Evolutionary conservation across 1,284 basidiomycete species (phyloP).

Genomic region (Puccinia triticina): DNA sequence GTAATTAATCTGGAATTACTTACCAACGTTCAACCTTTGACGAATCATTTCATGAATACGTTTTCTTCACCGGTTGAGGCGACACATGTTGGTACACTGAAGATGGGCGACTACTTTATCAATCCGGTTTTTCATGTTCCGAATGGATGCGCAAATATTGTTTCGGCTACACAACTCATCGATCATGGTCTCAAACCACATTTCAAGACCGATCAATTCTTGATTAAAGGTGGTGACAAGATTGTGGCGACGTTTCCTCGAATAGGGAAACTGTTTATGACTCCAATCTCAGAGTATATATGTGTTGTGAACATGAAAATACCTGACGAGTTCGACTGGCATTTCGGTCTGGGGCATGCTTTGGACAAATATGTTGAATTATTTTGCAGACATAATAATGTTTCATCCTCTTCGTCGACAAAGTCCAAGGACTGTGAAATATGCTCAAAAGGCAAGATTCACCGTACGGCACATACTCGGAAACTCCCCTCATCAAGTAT

Average conservation of each 20-base stretch:
- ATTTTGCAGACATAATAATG: not conserved
- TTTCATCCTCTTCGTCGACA: not conserved
- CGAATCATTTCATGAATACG: not conserved
- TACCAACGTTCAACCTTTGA: not conserved
- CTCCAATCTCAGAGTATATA: not conserved
- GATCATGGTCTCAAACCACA: not conserved
- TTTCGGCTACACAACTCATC: slow-evolving; percentile 2
- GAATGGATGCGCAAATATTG: slow-evolving; percentile 5
- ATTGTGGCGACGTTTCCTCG: not conserved
- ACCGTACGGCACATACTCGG: not conserved
- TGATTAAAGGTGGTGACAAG: not conserved
- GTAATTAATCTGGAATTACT: not conserved
- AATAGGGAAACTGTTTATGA: not conserved
- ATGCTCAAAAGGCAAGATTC: not conserved
- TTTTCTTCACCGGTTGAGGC: slow-evolving; percentile 5
- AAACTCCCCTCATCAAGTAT: not conserved
- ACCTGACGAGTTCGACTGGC: too few species aligned
- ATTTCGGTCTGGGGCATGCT: slow-evolving; percentile 22
- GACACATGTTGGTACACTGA: slow-evolving; percentile 12
- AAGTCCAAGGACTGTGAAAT: not conserved
- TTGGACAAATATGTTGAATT: not conserved
- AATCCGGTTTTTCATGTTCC: slow-evolving; percentile 20
- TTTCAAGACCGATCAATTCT: slow-evolving; percentile 8
- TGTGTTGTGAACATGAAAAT: too few species aligned
- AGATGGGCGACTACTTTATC: not conserved